Conservation (phyloP, 257 asterid species). For the Forsythia viridissima region DNA sequence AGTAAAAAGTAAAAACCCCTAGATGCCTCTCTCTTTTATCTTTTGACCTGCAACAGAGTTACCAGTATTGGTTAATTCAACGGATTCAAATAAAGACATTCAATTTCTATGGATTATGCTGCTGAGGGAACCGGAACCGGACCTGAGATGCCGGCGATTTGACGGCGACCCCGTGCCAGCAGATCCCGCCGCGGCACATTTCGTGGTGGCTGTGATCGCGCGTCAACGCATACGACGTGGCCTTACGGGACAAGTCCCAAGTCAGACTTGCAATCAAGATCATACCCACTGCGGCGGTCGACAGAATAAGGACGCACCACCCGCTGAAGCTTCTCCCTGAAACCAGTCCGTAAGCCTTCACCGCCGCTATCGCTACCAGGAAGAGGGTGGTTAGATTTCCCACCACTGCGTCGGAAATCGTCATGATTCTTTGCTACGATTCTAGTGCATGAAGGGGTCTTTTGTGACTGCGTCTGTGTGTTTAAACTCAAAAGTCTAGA, state of each 20-base stretch:
- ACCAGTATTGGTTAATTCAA: neutral
- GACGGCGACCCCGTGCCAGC: conserved; percentile 98
- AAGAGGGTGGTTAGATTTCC: conserved; percentile 68
- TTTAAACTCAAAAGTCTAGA: neutral
- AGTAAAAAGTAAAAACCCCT: neutral
- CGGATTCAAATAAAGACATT: neutral
- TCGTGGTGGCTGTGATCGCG: conserved; percentile 54
- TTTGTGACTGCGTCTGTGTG: neutral
- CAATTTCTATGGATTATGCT: conserved; percentile 18
- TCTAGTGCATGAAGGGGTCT: neutral
- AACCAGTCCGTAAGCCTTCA: conserved; percentile 74
- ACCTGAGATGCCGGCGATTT: conserved; percentile 90
- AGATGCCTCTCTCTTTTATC: neutral
- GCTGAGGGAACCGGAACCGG: conserved; percentile 79
- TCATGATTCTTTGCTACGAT: conserved; percentile 36
- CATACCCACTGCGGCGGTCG: conserved; percentile 63
- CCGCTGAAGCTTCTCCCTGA: conserved; percentile 74
- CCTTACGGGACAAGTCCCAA: conserved; percentile 89
- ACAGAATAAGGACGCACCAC: conserved; percentile 60
- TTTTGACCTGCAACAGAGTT: neutral
- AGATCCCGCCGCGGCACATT: conserved; percentile 91
- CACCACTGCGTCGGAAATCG: conserved; percentile 85
- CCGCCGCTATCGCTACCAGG: conserved; percentile 56
- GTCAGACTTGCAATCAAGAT: conserved; percentile 59
- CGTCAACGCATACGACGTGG: conserved; percentile 47